Conservation (phyloP, 495 filamentous ascomycete genomes). For the Aspergillus saccharolyticus region DNA sequence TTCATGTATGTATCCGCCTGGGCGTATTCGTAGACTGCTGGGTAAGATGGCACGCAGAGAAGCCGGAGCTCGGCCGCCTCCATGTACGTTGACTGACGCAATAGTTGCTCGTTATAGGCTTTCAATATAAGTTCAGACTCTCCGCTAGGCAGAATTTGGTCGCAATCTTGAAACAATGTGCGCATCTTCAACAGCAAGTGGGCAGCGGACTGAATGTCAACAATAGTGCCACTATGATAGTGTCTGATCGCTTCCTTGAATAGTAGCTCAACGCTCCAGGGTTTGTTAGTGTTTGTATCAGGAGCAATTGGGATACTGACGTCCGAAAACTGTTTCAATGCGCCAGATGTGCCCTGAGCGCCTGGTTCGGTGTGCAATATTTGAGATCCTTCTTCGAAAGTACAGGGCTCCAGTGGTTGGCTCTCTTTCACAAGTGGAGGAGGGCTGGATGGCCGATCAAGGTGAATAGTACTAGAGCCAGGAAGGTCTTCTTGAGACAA, state of each 20-base stretch:
- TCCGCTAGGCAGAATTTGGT: constrained; percentile 39
- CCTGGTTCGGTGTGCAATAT: background rate
- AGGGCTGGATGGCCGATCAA: constrained; percentile 41
- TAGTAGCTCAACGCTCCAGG: constrained; percentile 47
- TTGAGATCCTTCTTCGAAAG: constrained; percentile 5
- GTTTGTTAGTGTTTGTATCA: constrained; percentile 31
- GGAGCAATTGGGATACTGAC: constrained; percentile 29
- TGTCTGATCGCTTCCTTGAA: constrained; percentile 40
- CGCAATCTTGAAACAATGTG: constrained; percentile 35
- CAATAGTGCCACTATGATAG: constrained; percentile 39
- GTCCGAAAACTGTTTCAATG: constrained; percentile 22
- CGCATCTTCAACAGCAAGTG: constrained; percentile 44
- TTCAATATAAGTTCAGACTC: constrained; percentile 51
- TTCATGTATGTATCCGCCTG: constrained; percentile 45
- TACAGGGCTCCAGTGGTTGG: constrained; percentile 22
- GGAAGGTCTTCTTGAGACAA: constrained; percentile 21
- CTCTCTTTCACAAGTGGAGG: constrained; percentile 36
- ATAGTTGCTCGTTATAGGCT: constrained; percentile 61
- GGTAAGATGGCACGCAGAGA: constrained; percentile 56
- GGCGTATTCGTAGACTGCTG: constrained; percentile 55
- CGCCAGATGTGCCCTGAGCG: constrained; percentile 14
- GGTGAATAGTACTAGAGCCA: constrained; percentile 26
- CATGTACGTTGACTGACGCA: constrained; percentile 57
- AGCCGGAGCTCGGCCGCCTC: constrained; percentile 68
- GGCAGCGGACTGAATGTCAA: constrained; percentile 44